Conservation (phyloP, 148 eudicot species). For the Heliamphora exappendiculata region DNA sequence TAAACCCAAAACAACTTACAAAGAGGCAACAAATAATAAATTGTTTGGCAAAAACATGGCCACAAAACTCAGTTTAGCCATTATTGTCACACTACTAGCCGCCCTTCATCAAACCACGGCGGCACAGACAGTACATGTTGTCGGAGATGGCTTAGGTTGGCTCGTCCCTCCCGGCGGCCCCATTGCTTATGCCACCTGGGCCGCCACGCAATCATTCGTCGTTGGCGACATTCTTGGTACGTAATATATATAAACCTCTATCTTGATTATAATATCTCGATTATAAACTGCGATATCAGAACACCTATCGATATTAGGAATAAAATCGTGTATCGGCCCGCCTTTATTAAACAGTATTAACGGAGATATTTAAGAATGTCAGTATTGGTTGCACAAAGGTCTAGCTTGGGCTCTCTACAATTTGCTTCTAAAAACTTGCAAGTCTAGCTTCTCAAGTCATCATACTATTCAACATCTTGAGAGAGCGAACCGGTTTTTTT, state of each 20-base stretch:
- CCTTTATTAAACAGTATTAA: too few relatives aligned
- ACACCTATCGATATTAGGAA: too few relatives aligned
- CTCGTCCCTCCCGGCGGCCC: conserved; percentile 23
- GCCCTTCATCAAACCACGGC: conserved; percentile 7
- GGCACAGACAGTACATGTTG: conserved; percentile 15
- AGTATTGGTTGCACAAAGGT: too few relatives aligned
- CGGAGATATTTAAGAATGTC: too few relatives aligned
- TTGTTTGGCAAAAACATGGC: conserved; percentile 1
- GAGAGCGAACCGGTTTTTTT: too few relatives aligned
- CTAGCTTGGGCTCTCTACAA: too few relatives aligned
- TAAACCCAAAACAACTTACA: not conserved
- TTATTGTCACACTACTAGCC: not conserved
- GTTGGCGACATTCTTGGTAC: conserved; percentile 17
- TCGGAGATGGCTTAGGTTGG: conserved; percentile 24
- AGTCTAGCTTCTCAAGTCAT: too few relatives aligned
- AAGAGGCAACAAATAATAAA: not conserved
- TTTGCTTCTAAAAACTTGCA: too few relatives aligned
- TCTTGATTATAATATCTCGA: too few relatives aligned
- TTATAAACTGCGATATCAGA: too few relatives aligned
- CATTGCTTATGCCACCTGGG: conserved; percentile 21
- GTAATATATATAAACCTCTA: not conserved
- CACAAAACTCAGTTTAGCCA: not conserved
- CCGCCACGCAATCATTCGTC: conserved; percentile 6
- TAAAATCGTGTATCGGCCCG: too few relatives aligned
- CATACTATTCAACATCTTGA: too few relatives aligned